These are phyloP conservation scores for Backusella mclennaniae DNA, from an alignment of 192 early-diverging fungal genomes.

Conservation along the genomic window DNA sequence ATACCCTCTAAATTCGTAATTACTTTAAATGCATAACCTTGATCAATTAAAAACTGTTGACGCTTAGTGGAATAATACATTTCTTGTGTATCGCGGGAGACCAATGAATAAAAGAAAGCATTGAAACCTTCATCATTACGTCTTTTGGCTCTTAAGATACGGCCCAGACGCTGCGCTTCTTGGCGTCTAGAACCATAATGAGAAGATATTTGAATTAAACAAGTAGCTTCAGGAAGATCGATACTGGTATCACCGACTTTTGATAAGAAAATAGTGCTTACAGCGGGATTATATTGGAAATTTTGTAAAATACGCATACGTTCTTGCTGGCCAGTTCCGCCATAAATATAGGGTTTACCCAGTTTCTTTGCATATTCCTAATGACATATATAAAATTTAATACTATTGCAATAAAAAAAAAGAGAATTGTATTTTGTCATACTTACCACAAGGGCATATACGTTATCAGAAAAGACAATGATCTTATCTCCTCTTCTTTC, in stretches of 20 bases:
- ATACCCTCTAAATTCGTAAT: slow-evolving; percentile 96
- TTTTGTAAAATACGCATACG: slow-evolving; percentile 90
- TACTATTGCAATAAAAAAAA: background rate
- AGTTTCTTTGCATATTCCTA: slow-evolving; percentile 79
- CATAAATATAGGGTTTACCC: slow-evolving; percentile 86
- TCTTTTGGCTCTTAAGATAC: slow-evolving; percentile 92
- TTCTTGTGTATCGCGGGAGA: slow-evolving; percentile 97
- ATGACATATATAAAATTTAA: too few relatives aligned
- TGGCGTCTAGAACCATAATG: slow-evolving; percentile 98
- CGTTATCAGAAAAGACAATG: slow-evolving; percentile 99
- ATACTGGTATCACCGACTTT: slow-evolving; percentile 99
- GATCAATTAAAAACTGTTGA: slow-evolving; percentile 99
- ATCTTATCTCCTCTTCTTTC: slow-evolving; percentile 94
- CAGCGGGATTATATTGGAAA: slow-evolving; percentile 88
- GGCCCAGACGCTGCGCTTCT: slow-evolving; percentile 94
- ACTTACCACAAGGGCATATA: slow-evolving; percentile 83
- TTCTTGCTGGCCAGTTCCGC: slow-evolving; percentile 86
- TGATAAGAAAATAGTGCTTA: slow-evolving; percentile 89
- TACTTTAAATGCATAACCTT: slow-evolving; percentile 99
- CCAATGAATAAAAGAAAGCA: slow-evolving; percentile 98
- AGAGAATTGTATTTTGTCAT: background rate
- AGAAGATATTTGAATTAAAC: slow-evolving; percentile 97
- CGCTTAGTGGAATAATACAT: slow-evolving; percentile 98
- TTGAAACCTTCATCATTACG: slow-evolving; percentile 93
- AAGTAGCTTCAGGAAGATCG: slow-evolving; percentile 97